phyloP scores from a whole-genome alignment of 192 early-diverging fungal species.

The Coemansia sp. region DNA sequence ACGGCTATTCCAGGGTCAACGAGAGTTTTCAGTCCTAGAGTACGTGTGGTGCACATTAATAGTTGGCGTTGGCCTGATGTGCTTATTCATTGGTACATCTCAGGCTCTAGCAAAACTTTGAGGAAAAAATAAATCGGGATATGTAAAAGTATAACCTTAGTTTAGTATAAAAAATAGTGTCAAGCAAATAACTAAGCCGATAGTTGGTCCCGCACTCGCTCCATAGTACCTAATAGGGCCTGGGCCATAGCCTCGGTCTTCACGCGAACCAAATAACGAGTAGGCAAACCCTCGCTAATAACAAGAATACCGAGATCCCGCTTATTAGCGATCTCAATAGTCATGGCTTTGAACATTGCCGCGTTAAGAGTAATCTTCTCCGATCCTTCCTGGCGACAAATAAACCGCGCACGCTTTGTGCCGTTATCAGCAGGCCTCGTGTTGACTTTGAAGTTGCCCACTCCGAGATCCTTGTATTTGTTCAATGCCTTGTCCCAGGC shows the following conservation, averaged over 20 bases:
- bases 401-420: conserved; percentile 31
- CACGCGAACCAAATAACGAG: conserved; percentile 39
- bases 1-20: conserved; percentile 53
- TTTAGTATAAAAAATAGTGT: not conserved
- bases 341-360: conserved; percentile 54
- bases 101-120: conserved; percentile 40
- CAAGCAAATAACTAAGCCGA: not conserved
- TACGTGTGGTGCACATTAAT: conserved; percentile 50
- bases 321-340: conserved; percentile 40
- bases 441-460: conserved; percentile 50
- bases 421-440: conserved; percentile 21
- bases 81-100: conserved; percentile 47
- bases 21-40: conserved; percentile 26
- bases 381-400: conserved; percentile 56
- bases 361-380: conserved; percentile 56
- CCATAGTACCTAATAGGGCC: conserved; percentile 8
- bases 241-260: conserved; percentile 25
- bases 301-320: conserved; percentile 48
- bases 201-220: conserved; percentile 11
- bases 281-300: conserved; percentile 36
- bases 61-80: conserved; percentile 35
- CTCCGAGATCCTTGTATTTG: conserved; percentile 50
- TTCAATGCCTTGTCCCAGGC: conserved; percentile 35
- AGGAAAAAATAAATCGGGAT: not conserved
- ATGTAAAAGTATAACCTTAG: not conserved